Conservation (phyloP, 108 stramenopile species). For the Nitzschia sp. region DNA sequence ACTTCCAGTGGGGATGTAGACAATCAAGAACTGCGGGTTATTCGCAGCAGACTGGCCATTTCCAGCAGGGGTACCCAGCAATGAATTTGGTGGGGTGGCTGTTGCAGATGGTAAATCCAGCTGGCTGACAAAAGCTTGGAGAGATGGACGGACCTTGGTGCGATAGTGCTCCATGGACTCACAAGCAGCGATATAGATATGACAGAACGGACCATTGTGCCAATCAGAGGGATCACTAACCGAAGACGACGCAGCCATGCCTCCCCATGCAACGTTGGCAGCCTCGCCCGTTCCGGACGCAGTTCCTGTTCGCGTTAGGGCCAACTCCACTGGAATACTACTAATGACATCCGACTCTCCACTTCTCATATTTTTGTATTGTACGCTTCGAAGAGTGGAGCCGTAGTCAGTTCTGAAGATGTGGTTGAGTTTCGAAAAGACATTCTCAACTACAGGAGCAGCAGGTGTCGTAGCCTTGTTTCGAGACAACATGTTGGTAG, state of each 20-base stretch:
- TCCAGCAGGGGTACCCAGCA: constrained; percentile 2
- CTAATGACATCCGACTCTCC: constrained; percentile 41
- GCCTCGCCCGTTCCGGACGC: constrained; percentile 10
- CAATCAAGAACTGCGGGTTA: constrained; percentile 50
- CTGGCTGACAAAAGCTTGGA: constrained; percentile 78
- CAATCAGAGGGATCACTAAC: constrained; percentile 57
- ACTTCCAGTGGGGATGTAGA: constrained; percentile 57
- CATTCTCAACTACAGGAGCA: constrained; percentile 23
- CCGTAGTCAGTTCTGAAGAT: constrained; percentile 49
- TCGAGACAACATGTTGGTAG: constrained; percentile 21
- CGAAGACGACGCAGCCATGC: constrained; percentile 33
- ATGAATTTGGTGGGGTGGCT: constrained; percentile 2
- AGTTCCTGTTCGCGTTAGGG: constrained; percentile 29
- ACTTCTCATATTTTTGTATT: constrained; percentile 54
- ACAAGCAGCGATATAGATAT: constrained; percentile 76
- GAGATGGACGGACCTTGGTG: constrained; percentile 65
- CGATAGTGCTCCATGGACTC: constrained; percentile 71
- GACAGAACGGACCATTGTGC: constrained; percentile 77
- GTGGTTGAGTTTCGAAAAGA: constrained; percentile 49
- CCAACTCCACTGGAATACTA: constrained; percentile 47
- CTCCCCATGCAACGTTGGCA: constrained; percentile 35
- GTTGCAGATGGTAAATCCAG: constrained; percentile 55
- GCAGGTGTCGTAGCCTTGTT: constrained; percentile 6
- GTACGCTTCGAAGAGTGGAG: constrained; percentile 59
- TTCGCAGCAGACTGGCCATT: neutral